phyloP scores from a whole-genome alignment of 2,329 filamentous ascomycete genomes.

The Botrytis sinoallii region DNA sequence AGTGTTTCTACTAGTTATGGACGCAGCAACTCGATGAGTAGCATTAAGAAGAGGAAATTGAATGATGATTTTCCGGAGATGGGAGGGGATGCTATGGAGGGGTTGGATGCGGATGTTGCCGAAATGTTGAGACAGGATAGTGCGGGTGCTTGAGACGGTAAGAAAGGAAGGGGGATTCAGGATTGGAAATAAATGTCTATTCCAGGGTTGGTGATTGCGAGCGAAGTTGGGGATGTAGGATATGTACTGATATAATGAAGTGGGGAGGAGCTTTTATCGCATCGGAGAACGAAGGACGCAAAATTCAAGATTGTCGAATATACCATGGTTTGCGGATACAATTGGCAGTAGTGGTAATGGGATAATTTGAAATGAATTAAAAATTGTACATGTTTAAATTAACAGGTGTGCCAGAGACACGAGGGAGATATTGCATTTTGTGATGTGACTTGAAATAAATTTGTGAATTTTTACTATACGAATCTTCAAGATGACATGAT shows the following conservation, averaged over 20 bases:
- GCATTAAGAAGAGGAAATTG: conserved; percentile 48
- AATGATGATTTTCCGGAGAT: conserved; percentile 47
- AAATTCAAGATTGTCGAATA: conserved; percentile 2
- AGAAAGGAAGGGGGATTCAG: background rate
- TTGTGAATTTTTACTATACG: background rate
- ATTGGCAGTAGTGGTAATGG: background rate
- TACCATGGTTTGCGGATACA: background rate
- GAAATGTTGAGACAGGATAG: conserved; percentile 48
- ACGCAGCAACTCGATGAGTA: conserved; percentile 32
- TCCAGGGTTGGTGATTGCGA: background rate
- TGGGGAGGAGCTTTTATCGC: background rate
- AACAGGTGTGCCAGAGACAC: background rate
- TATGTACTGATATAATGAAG: background rate
- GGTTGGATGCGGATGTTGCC: conserved; percentile 59
- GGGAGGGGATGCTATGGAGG: conserved; percentile 50
- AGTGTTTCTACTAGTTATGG: conserved; percentile 39
- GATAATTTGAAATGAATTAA: background rate
- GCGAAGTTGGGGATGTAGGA: background rate
- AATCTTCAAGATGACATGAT: background rate
- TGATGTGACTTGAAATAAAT: background rate
- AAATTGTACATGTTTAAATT: background rate
- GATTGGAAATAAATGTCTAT: background rate
- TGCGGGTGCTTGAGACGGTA: conserved; percentile 6
- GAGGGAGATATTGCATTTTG: background rate
- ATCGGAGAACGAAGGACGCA: background rate